Evolutionary conservation across 2,329 filamentous ascomycete species (phyloP), one percentile per base, ranked within the genome.

Genomic region (Thermothelomyces thermophilus): DNA sequence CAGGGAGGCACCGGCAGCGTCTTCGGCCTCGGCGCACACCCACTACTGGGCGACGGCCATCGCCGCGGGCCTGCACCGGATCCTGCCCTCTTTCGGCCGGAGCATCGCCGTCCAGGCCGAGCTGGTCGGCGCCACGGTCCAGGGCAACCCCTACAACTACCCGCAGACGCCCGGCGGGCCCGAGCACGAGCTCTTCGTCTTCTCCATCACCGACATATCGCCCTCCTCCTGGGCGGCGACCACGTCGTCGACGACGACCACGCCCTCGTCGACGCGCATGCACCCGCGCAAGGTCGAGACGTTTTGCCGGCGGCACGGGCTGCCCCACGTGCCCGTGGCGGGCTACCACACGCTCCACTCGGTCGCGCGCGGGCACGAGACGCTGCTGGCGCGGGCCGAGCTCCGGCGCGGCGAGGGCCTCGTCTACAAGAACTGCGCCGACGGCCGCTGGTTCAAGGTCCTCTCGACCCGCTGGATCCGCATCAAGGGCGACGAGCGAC

Each of bases 151-250:
- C n/a, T 58, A 65, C 50, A 39, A 50, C 7, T 61, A 65, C 35
- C 46, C 47, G n/a, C n/a, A n/a, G n/a, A n/a, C n/a, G n/a, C n/a
- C n/a, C n/a, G n/a, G n/a, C 5, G 45, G 26, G 1, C 58, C 53
- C 8, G 14, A 46, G 8, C 60, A 63, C 52, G 61, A 61, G 6
- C 66, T 69, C 46, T 66, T 64, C 44, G 58, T 70, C 14, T 70
- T 62, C 37, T 50, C 60, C 5, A 53, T 68, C 10, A 63, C 59
- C 49, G 64, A 70, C 46, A 59, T 69, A 7, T 61, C 64, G 26
- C 39, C 48, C 26, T n/a, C n/a, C n/a, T n/a, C n/a, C n/a, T n/a
- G n/a, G n/a, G n/a, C n/a, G n/a, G n/a, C n/a, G n/a, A n/a, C n/a
- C n/a, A n/a, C n/a, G n/a, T n/a, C n/a, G n/a, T n/a, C n/a, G n/a